phyloP scores from a whole-genome alignment of 352 stramenopile species.

The Globisporangium cylindrosporum region DNA sequence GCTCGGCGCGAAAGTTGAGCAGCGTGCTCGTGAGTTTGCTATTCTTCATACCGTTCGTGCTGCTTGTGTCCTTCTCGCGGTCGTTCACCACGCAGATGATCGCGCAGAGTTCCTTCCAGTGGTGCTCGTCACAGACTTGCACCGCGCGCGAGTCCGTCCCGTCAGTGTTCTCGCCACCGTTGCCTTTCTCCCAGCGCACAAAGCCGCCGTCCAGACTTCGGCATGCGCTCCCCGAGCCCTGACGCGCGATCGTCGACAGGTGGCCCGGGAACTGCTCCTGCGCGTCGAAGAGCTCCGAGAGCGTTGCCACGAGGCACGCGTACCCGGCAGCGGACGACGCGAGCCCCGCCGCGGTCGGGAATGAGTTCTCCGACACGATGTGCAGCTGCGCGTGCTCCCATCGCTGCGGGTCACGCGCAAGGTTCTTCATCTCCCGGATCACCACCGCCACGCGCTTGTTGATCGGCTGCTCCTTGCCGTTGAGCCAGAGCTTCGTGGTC shows the following conservation, averaged over 20 bases:
- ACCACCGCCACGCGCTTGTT: conserved; percentile 83
- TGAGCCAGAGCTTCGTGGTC: conserved; percentile 95
- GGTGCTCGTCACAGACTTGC: conserved; percentile 77
- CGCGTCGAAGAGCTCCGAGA: conserved; percentile 88
- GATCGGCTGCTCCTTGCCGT: conserved; percentile 86
- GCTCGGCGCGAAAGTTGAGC: conserved; percentile 79
- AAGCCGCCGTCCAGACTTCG: conserved; percentile 96
- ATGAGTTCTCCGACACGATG: conserved; percentile 97
- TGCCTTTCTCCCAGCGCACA: conserved; percentile 95
- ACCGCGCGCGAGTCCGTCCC: conserved; percentile 69
- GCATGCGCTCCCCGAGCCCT: conserved; percentile 95
- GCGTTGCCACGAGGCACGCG: conserved; percentile 88
- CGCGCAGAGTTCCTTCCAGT: conserved; percentile 94
- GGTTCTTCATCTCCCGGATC: conserved; percentile 57
- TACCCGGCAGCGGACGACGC: conserved; percentile 98
- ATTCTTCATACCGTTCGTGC: conserved; percentile 94
- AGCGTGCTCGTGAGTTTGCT: conserved; percentile 92
- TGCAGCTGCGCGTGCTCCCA: conserved; percentile 64
- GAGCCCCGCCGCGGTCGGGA: conserved; percentile 97
- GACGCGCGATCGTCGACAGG: conserved; percentile 90
- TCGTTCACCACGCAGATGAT: conserved; percentile 97
- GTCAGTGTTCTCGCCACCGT: conserved; percentile 53
- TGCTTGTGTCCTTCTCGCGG: conserved; percentile 96
- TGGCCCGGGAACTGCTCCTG: conserved; percentile 90
- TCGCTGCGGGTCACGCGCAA: conserved; percentile 24